Base-by-base conservation (phyloP, 306 rosid genomes). In the Albizia julibrissin region DNA sequence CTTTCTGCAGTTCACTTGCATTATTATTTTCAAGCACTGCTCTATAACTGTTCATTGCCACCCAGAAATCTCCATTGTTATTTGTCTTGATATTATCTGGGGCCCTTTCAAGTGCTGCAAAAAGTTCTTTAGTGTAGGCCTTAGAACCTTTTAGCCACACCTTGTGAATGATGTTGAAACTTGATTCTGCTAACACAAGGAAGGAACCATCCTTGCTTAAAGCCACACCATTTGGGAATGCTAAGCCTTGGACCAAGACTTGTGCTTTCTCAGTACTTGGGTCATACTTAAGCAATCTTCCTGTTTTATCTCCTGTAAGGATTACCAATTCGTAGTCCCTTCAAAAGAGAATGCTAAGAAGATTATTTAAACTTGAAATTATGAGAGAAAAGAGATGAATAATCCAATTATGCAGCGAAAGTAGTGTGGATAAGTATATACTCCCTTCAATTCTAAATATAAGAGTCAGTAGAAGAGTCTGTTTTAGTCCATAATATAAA, bases 81-180 rank as follows among this genome's bases (percentile, higher is more conserved):
- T 80, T 87, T 16, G 89, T 86, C 79, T 87, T 91, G 62, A 92
- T 88, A 79, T 92, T 92, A 46, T 92, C 93, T 2, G 94, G 92
- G 26, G 81, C 64, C 26, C 92, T 74, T 27, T 67, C 50, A 6
- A 92, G 83, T 5, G 79, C 65, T 1, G 80, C 84, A 52, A 92
- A 89, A 19, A 64, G 15, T 62, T 90, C 61, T 8, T 22, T 7
- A 0, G 79, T 18, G 13, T 26, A 50, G 31, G 81, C 61, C 31
- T 77, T 78, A 2, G 80, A 82, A 5, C 86, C 90, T 75, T 7
- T 8, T 13, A 89, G 82, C 86, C 87, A 85, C 61, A 80, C 10
- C 86, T 76, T 90, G 14, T 58, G 79, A 43, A 90, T 44, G 33
- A 27, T 80, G 2, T 10, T 37, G 1, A 87, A 69, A 18, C 71